These are phyloP conservation scores for Lasiosphaeria ovina DNA, from an alignment of 495 filamentous ascomycete species.

Conservation along the genomic window DNA sequence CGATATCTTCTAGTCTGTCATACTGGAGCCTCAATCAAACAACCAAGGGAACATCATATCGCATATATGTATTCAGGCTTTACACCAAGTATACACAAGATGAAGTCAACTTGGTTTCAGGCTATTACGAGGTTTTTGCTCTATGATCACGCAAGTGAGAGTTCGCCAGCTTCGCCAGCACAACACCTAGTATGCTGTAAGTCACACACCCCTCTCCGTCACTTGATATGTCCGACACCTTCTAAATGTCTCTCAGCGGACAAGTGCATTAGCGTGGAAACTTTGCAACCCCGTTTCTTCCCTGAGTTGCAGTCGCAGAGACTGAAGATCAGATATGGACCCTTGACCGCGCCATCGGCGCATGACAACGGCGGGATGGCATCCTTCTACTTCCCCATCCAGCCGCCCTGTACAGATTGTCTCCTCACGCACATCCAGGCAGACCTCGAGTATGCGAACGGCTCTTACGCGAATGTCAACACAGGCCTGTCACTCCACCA, in stretches of 20 bases:
- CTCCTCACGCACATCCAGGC: constrained; percentile 22
- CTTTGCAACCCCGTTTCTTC: constrained; percentile 24
- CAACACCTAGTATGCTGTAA: background rate
- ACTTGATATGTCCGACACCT: background rate
- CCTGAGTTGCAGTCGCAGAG: constrained; percentile 19
- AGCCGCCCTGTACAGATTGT: constrained; percentile 29
- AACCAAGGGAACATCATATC: too few species aligned
- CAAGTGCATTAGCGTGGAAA: background rate
- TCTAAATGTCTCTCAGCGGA: background rate
- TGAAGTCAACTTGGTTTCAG: constrained; percentile 5
- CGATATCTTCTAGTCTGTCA: too few species aligned
- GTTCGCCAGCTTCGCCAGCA: background rate
- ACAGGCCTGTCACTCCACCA: constrained; percentile 29
- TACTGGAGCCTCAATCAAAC: too few species aligned
- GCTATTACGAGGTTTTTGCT: constrained; percentile 4
- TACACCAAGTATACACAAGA: constrained; percentile 11
- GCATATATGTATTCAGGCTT: too few species aligned
- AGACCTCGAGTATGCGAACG: constrained; percentile 28
- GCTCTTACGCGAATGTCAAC: constrained; percentile 26
- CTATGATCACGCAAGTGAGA: background rate
- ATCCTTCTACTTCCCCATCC: constrained; percentile 11
- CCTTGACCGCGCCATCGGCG: constrained; percentile 19
- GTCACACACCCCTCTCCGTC: background rate
- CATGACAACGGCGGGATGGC: constrained; percentile 17
- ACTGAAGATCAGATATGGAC: constrained; percentile 24